Percentiles rank a stretch among this genome's conserved stretches.
phyloP scores from a whole-genome alignment of 371 early-diverging fungal genomes.

The Mucor ambiguus region DNA sequence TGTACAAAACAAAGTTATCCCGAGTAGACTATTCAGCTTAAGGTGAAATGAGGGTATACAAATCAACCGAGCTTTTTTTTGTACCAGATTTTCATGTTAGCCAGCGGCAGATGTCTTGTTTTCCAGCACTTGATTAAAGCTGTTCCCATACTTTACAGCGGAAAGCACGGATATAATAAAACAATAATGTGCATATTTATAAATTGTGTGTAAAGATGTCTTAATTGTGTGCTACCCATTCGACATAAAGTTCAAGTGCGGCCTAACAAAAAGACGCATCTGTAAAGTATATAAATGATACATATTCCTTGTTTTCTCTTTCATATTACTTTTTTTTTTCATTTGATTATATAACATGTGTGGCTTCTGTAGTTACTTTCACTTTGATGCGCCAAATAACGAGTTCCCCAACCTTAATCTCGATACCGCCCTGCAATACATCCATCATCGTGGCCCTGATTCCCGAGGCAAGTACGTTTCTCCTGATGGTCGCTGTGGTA shows the following conservation, averaged over 20 bases:
- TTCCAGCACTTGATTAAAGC: background rate
- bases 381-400: conserved; percentile 11
- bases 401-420: conserved; percentile 19
- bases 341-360: conserved; percentile 18
- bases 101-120: background rate
- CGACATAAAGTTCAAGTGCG: background rate
- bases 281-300: background rate
- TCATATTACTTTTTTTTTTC: background rate
- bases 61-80: background rate
- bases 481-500: conserved; percentile 27
- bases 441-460: conserved; percentile 32
- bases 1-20: background rate
- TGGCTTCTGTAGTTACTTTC: conserved; percentile 28
- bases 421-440: conserved; percentile 21
- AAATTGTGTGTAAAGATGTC: too few species aligned
- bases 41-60: background rate
- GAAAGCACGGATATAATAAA: background rate
- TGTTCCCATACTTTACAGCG: background rate
- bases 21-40: background rate
- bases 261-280: background rate
- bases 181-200: background rate
- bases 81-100: background rate
- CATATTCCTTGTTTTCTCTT: too few species aligned
- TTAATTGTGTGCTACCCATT: background rate
- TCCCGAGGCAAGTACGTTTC: conserved; percentile 24